phyloP scores from a whole-genome alignment of 352 stramenopile species.

The Pythium volutum region DNA sequence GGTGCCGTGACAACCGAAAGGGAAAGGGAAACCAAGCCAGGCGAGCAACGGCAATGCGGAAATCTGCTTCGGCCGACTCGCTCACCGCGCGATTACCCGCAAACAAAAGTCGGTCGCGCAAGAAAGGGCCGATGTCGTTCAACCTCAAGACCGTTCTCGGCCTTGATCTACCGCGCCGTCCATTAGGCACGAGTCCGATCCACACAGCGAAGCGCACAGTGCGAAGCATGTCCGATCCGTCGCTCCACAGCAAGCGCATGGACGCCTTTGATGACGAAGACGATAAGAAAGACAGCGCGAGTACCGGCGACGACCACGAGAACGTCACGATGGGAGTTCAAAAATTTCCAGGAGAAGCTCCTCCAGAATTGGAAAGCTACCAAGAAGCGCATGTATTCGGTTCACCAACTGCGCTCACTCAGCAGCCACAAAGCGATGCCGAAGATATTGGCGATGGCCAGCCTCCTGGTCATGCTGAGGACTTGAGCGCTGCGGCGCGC shows the following conservation, averaged over 20 bases:
- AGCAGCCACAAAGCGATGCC: not conserved
- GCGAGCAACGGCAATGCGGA: not conserved
- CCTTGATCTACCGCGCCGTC: too few species aligned
- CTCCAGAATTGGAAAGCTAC: not conserved
- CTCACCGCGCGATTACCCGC: not conserved
- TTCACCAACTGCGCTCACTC: not conserved
- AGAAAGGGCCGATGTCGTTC: constrained; percentile 13
- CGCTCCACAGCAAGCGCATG: not conserved
- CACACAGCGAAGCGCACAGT: not conserved
- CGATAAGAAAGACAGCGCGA: not conserved
- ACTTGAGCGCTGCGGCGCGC: not conserved
- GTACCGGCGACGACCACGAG: not conserved
- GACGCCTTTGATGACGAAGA: not conserved
- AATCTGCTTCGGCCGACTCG: not conserved
- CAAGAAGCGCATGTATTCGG: not conserved
- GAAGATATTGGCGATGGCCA: not conserved
- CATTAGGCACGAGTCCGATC: constrained; percentile 10
- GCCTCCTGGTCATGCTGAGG: not conserved
- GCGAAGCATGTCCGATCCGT: constrained; percentile 7
- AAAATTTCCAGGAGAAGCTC: not conserved
- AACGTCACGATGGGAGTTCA: not conserved
- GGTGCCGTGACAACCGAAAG: not conserved
- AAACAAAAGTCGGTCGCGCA: constrained; percentile 8
- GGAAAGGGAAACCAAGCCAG: not conserved
- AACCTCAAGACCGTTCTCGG: constrained; percentile 8